Conservation (phyloP, 2,329 filamentous ascomycete genomes). For the Colletotrichum endophyticum region DNA sequence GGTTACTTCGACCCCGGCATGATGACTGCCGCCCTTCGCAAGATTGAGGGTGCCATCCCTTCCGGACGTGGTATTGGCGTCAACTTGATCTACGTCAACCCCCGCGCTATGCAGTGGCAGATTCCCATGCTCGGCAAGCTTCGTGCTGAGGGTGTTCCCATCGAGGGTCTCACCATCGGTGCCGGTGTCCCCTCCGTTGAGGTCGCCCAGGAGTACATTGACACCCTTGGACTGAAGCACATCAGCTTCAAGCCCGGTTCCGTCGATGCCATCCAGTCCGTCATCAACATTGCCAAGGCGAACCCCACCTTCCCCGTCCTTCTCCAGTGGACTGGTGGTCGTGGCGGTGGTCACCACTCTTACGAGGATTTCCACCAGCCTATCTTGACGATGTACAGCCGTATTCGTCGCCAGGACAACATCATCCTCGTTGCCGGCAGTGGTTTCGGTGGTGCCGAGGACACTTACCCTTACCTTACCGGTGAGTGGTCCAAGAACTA, state of each 20-base stretch:
- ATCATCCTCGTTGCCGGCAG: slow-evolving; percentile 89
- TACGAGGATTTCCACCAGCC: slow-evolving; percentile 96
- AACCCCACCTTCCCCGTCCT: slow-evolving; percentile 93
- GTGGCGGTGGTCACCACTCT: slow-evolving; percentile 93
- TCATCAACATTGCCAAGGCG: slow-evolving; percentile 93
- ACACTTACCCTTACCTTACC: slow-evolving; percentile 91
- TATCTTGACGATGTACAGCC: slow-evolving; percentile 87
- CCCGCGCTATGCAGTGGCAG: slow-evolving; percentile 89
- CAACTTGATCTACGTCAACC: slow-evolving; percentile 92
- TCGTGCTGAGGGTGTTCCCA: slow-evolving; percentile 83
- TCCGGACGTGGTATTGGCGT: slow-evolving; percentile 86
- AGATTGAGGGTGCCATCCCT: slow-evolving; percentile 85
- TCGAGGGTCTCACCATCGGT: slow-evolving; percentile 91
- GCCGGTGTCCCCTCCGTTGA: slow-evolving; percentile 94
- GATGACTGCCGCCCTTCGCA: slow-evolving; percentile 82
- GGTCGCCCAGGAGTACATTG: slow-evolving; percentile 91
- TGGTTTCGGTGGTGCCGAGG: slow-evolving; percentile 88
- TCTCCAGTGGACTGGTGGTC: slow-evolving; percentile 92
- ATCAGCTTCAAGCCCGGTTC: slow-evolving; percentile 95
- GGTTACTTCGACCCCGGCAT: slow-evolving; percentile 84
- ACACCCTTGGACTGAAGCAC: slow-evolving; percentile 90
- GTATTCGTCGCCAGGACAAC: slow-evolving; percentile 85
- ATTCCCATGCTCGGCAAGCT: slow-evolving; percentile 83
- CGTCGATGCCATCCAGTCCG: slow-evolving; percentile 83
- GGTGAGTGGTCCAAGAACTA: slow-evolving; percentile 87